Evolutionary conservation across 1,284 basidiomycete species (phyloP), one percentile per base, ranked within the genome.

Genomic region (Pascua guehoae): DNA sequence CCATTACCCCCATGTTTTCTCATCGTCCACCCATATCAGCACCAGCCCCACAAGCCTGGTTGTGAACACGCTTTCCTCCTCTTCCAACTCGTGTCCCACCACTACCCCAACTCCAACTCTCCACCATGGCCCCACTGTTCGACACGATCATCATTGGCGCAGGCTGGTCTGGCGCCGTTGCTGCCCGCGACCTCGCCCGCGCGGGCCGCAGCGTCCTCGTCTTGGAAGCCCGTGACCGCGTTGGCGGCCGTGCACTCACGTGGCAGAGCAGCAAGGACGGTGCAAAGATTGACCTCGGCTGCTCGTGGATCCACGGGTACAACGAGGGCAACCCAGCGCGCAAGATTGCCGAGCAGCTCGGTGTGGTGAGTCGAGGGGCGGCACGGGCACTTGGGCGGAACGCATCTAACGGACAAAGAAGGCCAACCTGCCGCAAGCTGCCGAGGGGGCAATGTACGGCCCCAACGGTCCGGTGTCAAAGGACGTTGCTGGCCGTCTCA

Each of bases 301-400:
- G 80, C 62, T 76, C 73, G 52, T 81, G 78, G 76, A 80, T 81
- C 41, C 80, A 82, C 63, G 80, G 80, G 12, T 79, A 75, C 62
- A 69, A 74, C 36, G 78, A 80, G 61, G 80, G 80, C 5, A 78
- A 76, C 51, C 80, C 80, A 0, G 69, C 79, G 16, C 70, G 75
- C 40, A 62, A 58, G 8, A 69, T 81, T 16, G 77, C 78, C 1
- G 71, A 77, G 50, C 69, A 68, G 41, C 66, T 79, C 43, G 73
- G 71, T 1, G 72, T 80, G 14, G 69, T 78, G 40, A 60, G 72
- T 68, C 5, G 1, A 17, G 24, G 24, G 4, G 24, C 24, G 24
- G 24, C 7, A 32, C 24, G 24, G 4, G 3, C 24, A 32, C 41
- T 14, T 41, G 12, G 41, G 12, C n/a, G 41, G 41, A n/a, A 41